Evolutionary conservation across 306 rosid species (phyloP).

Genomic region (Trifolium dubium): DNA sequence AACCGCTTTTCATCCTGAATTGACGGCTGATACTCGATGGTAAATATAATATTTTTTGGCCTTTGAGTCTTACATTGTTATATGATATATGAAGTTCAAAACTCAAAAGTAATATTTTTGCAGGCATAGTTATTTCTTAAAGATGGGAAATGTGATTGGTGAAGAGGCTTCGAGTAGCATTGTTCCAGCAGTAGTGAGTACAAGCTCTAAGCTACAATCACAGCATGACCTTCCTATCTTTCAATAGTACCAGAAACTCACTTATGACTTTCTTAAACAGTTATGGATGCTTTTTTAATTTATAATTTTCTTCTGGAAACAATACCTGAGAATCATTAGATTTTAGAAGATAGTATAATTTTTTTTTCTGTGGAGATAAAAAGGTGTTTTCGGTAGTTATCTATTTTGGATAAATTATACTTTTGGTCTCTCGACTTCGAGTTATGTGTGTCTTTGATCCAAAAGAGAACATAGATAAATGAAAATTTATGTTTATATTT

Average conservation of each 20-base stretch:
- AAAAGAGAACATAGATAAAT: background rate
- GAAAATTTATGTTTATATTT: too few relatives aligned
- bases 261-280: background rate
- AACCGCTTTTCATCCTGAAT: constrained; percentile 97
- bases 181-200: constrained; percentile 50
- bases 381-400: constrained; percentile 18
- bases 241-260: constrained; percentile 47
- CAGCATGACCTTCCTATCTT: constrained; percentile 77
- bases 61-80: constrained; percentile 1
- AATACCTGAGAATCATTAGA: constrained; percentile 14
- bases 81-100: constrained; percentile 25
- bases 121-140: constrained; percentile 97
- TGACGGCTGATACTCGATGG: constrained; percentile 96
- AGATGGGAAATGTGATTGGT: constrained; percentile 58
- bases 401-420: background rate
- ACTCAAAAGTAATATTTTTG: constrained; percentile 36
- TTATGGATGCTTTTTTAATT: constrained; percentile 25
- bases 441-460: background rate
- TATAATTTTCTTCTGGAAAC: constrained; percentile 16
- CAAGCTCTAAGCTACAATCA: constrained; percentile 39
- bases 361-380: background rate
- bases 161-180: constrained; percentile 70
- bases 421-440: background rate
- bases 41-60: constrained; percentile 38
- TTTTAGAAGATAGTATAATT: constrained; percentile 15